Evolutionary conservation across 208 protist genomes (phyloP).

Genomic region (Leishmania martiniquensis): DNA sequence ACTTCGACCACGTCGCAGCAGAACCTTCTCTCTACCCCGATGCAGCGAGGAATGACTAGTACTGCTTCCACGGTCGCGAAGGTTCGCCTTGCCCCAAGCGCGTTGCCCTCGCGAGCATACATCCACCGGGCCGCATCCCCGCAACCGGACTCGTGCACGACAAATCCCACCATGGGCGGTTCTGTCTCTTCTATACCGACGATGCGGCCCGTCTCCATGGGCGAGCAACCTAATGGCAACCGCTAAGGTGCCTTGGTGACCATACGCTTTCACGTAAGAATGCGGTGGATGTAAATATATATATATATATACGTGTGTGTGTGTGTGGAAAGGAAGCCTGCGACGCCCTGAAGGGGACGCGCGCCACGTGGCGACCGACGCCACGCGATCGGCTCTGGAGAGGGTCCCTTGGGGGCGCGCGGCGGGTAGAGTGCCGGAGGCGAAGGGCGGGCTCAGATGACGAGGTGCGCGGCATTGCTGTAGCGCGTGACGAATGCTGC

Average conservation of each 20-base stretch:
- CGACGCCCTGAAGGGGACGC: neutral
- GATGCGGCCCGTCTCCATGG: neutral
- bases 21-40: constrained; percentile 6
- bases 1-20: constrained; percentile 23
- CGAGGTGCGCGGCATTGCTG: neutral
- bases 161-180: constrained; percentile 1
- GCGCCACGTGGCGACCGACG: neutral
- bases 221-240: neutral
- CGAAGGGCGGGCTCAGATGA: no score
- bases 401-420: neutral
- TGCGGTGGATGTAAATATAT: no score
- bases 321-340: no score
- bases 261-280: no score
- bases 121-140: constrained; percentile 10
- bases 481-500: neutral
- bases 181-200: constrained; percentile 4
- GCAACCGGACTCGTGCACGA: neutral
- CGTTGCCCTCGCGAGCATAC: neutral
- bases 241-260: neutral
- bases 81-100: constrained; percentile 12
- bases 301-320: no score
- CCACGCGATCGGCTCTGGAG: neutral
- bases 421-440: neutral
- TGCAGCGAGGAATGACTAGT: constrained; percentile 6
- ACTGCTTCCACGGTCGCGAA: constrained; percentile 4